These are phyloP conservation scores for Nicotiana paniculata DNA, from an alignment of 257 asterid genomes.

Conservation along the genomic window DNA sequence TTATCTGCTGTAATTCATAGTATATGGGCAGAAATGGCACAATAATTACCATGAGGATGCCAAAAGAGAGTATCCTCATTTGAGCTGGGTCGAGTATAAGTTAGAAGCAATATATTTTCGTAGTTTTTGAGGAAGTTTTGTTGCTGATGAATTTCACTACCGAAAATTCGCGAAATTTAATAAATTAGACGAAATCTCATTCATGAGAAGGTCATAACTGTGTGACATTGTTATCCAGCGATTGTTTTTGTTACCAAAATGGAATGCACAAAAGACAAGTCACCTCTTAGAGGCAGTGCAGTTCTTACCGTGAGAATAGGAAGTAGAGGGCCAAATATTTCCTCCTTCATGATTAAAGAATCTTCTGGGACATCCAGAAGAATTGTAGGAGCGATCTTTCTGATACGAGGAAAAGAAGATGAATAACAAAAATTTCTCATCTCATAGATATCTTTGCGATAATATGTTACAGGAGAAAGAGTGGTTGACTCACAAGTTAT, in stretches of 20 bases:
- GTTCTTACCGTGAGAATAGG: constrained; percentile 68
- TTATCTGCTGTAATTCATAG: background rate
- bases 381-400: constrained; percentile 79
- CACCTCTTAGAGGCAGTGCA: background rate
- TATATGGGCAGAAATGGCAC: background rate
- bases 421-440: background rate
- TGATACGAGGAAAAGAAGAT: constrained; percentile 22
- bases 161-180: background rate
- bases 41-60: background rate
- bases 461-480: constrained; percentile 4
- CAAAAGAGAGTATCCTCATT: background rate
- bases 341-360: constrained; percentile 72
- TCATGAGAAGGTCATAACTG: background rate
- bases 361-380: constrained; percentile 71
- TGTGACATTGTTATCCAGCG: background rate
- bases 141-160: background rate
- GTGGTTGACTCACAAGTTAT: constrained; percentile 53
- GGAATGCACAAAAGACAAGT: background rate
- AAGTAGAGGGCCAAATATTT: constrained; percentile 89
- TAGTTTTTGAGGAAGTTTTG: background rate
- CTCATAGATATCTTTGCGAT: background rate
- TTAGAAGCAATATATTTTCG: background rate
- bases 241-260: background rate
- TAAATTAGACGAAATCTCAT: background rate
- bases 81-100: background rate